Evolutionary conservation across 495 filamentous ascomycete species (phyloP), one percentile per base, ranked within the genome.

Genomic region (Aspergillus wentii): DNA sequence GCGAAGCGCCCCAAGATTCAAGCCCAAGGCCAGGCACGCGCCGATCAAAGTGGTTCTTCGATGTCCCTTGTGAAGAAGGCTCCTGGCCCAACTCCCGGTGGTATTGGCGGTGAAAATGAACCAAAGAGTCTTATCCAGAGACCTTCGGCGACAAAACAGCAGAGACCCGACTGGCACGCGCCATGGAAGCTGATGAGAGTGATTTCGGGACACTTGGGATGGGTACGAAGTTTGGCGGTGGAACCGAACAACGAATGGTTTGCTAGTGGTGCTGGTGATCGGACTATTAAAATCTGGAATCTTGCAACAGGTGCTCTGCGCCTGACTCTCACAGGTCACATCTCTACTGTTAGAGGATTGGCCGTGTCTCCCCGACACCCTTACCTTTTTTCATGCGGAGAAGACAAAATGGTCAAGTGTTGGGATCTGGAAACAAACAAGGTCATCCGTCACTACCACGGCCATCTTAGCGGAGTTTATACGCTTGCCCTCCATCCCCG

Each of bases 361-460:
- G 94, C 91, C 0, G 86, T 99, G 5, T 95, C 88, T 3, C 86
- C 89, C 11, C 72, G 94, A 34, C 94, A 99, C 61, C 94, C 94
- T 2, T 99, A 99, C 57, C 76, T 99, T 22, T 99, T 97, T 62
- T 94, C 87, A 10, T 97, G 94, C 50, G 94, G 86, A 35, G 94
- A 99, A 62, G 94, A 99, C 60, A 99, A 99, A 75, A 96, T 95
- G 88, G 94, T 99, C 23, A 97, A 97, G 64, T 97, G 94, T 68
- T 99, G 94, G 94, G 94, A 99, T 68, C 62, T 99, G 49, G 94
- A 99, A 57, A 92, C 87, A 6, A 99, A 99, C 61, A 95, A 94
- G 63, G 94, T 99, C 38, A 99, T 99, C 51, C 77, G 92, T 21
- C 91, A 99, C 61, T 97, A 97, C 62, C 94, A 99, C 65, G 94